A percentile compares a stretch with the other conserved stretches of the same genome.
Evolutionary conservation across 129 eudicot genomes (phyloP).

Genomic region (Smallanthus sonchifolius): DNA sequence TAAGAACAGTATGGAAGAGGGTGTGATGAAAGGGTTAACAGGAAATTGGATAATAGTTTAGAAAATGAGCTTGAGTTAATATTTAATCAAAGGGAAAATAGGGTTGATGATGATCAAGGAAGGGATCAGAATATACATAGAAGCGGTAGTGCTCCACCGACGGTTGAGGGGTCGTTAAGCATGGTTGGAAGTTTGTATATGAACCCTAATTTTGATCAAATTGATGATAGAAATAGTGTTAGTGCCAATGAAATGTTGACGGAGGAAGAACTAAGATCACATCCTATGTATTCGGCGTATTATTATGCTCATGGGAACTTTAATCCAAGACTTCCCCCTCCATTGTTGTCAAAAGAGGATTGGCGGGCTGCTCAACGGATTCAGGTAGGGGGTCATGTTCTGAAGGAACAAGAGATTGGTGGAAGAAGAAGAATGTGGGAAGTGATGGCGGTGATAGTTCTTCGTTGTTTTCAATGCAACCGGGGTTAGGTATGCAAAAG

Average conservation of each 20-base stretch:
- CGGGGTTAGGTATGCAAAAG: constrained; percentile 35
- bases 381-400: constrained; percentile 46
- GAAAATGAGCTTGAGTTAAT: constrained; percentile 55
- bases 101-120: constrained; percentile 45
- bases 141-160: constrained; percentile 94
- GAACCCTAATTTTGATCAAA: constrained; percentile 24
- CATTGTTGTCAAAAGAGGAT: constrained; percentile 66
- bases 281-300: constrained; percentile 59
- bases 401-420: constrained; percentile 49
- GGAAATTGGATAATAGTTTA: constrained; percentile 36
- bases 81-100: constrained; percentile 41
- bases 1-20: constrained; percentile 6
- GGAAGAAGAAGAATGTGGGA: constrained; percentile 35
- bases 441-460: constrained; percentile 36
- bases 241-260: constrained; percentile 34
- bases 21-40: constrained; percentile 35
- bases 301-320: constrained; percentile 63
- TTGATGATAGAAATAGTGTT: constrained; percentile 26
- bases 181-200: constrained; percentile 58
- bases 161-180: constrained; percentile 69
- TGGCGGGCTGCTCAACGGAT: constrained; percentile 75
- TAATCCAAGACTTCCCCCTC: constrained; percentile 76
- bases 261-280: constrained; percentile 71
- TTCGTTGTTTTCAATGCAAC: constrained; percentile 59
- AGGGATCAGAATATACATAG: constrained; percentile 47